Conservation (phyloP, 2,329 filamentous ascomycete genomes). For the Diaporthe ampelina region DNA sequence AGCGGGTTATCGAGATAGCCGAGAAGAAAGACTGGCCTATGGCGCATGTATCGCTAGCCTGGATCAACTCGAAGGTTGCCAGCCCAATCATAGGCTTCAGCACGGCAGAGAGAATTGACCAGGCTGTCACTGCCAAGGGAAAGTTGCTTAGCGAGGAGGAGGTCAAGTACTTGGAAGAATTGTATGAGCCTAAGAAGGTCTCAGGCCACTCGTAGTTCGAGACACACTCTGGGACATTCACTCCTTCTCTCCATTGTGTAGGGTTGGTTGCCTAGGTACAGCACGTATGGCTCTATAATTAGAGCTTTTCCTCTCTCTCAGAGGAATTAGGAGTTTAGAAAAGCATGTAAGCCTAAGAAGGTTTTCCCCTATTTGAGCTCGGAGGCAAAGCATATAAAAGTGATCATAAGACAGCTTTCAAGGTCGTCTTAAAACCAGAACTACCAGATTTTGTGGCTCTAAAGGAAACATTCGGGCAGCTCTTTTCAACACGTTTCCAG, state of each 20-base stretch:
- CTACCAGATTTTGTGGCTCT: neutral
- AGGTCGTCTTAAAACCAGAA: neutral
- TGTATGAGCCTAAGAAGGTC: conserved; percentile 68
- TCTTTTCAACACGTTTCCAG: too few species aligned
- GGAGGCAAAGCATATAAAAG: too few species aligned
- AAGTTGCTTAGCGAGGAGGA: conserved; percentile 70
- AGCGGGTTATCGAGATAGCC: conserved; percentile 47
- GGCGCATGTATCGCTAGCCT: conserved; percentile 74
- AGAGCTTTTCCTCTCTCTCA: too few species aligned
- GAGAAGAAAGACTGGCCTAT: conserved; percentile 61
- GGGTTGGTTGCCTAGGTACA: too few species aligned
- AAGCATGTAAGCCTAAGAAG: too few species aligned
- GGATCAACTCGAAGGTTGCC: conserved; percentile 67
- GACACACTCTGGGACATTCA: too few species aligned
- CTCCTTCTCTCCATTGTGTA: too few species aligned
- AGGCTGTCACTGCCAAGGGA: conserved; percentile 64
- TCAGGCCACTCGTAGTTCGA: conserved; percentile 49
- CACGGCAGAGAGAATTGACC: conserved; percentile 71
- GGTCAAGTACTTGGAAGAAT: conserved; percentile 72
- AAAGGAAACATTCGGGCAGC: neutral
- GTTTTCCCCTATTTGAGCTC: too few species aligned
- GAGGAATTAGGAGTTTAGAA: too few species aligned
- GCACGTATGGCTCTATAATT: too few species aligned
- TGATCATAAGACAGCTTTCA: neutral
- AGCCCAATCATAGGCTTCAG: conserved; percentile 74